phyloP scores from a whole-genome alignment of 2,329 filamentous ascomycete species.

The Chaetoscypha palmicola region DNA sequence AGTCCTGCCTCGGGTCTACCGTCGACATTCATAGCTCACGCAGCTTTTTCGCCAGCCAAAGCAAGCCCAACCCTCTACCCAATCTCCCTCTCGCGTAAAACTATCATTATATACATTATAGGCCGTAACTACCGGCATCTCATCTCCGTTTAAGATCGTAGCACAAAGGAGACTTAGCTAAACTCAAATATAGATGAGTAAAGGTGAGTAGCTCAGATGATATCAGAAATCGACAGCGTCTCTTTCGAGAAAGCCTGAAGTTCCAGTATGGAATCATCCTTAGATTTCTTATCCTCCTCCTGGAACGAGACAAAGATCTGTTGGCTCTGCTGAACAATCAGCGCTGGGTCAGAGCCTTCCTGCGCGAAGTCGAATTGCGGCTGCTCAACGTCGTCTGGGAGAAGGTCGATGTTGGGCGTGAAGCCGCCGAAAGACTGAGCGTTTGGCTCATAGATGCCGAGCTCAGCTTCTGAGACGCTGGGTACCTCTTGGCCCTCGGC shows the following conservation, averaged over 20 bases:
- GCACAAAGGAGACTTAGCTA: too few relatives aligned
- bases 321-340: constrained; percentile 23
- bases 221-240: not conserved
- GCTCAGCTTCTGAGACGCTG: too few relatives aligned
- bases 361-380: constrained; percentile 16
- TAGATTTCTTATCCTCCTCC: not conserved
- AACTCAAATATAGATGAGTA: too few relatives aligned
- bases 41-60: too few relatives aligned
- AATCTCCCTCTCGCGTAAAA: constrained; percentile 3
- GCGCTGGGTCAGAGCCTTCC: constrained; percentile 18
- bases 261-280: not conserved
- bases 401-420: constrained; percentile 14
- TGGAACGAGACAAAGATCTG: constrained; percentile 13
- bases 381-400: constrained; percentile 14
- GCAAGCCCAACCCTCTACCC: constrained; percentile 5
- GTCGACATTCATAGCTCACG: constrained; percentile 13
- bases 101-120: constrained; percentile 17
- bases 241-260: not conserved
- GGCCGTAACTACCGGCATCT: not conserved
- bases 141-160: too few relatives aligned
- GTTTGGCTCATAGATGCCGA: constrained; percentile 11
- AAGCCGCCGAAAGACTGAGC: constrained; percentile 2
- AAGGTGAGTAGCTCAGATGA: constrained; percentile 11
- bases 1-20: constrained; percentile 22
- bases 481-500: not conserved